Conservation (phyloP, 2,329 filamentous ascomycete genomes). For the Colletotrichum filicis region DNA sequence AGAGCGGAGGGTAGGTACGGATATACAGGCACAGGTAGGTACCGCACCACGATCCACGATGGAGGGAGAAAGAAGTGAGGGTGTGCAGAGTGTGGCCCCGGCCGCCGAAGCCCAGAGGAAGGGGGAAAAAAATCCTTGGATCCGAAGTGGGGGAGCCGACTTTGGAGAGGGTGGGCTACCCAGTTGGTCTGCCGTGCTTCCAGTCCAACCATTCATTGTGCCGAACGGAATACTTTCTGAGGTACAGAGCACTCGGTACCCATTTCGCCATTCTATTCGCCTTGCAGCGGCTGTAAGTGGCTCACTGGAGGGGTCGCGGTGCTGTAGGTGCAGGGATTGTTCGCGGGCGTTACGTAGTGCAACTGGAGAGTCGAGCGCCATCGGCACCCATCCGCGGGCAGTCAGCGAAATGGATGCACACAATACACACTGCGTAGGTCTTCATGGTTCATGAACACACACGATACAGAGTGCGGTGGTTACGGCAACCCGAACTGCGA, state of each 20-base stretch:
- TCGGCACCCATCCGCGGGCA: neutral
- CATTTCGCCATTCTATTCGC: constrained; percentile 1
- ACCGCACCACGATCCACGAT: neutral
- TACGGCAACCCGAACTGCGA: neutral
- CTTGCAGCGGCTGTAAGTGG: constrained; percentile 24
- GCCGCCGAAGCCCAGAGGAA: constrained; percentile 10
- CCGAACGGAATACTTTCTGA: too few species aligned
- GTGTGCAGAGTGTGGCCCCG: constrained; percentile 17
- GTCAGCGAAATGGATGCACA: too few species aligned
- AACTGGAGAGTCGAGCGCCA: constrained; percentile 17
- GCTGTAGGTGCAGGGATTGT: constrained; percentile 1
- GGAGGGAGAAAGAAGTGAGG: neutral
- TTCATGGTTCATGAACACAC: too few species aligned
- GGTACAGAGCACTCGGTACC: neutral
- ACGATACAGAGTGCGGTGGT: neutral
- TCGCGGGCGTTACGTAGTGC: constrained; percentile 27
- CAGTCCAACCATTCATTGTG: neutral
- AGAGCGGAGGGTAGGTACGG: neutral
- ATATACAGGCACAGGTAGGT: too few species aligned
- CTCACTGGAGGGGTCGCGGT: neutral
- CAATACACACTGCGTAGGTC: too few species aligned
- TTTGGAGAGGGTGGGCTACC: constrained; percentile 11
- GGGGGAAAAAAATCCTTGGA: constrained; percentile 21
- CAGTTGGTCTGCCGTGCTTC: constrained; percentile 7
- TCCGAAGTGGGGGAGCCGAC: constrained; percentile 20